Base-by-base conservation (phyloP, 495 filamentous ascomycete species). In the Podospora australis region DNA sequence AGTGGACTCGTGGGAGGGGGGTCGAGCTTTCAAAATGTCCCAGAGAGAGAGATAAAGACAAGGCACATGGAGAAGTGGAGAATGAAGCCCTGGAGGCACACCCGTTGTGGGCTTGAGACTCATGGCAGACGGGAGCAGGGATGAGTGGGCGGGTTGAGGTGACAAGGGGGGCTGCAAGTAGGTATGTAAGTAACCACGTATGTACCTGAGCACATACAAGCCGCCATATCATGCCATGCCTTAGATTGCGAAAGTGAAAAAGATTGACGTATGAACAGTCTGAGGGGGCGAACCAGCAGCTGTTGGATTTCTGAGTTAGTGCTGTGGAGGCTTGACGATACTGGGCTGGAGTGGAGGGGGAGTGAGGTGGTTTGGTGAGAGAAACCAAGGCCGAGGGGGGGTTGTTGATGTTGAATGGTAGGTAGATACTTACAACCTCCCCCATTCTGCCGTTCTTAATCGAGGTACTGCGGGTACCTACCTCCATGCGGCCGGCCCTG, bases 41-140 rank as follows among this genome's bases (percentile, higher is more conserved):
- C 29, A 48, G 24, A 36, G 54, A 16, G 36, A 50, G 54, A 45
- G 54, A 46, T 53, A n/a, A n/a, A n/a, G n/a, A n/a, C n/a, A n/a
- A n/a, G n/a, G n/a, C 32, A 46, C 25, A n/a, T 20, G 19, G 32
- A 49, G 32, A 40, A 41, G 52, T 17, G 52, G 46, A 23, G 45
- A 34, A 17, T 30, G 5, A n/a, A 22, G 30, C 22, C 28, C 30
- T 48, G 45, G 47, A 42, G 48, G 53, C 48, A 24, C 48, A 51
- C 48, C 48, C 53, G 48, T 41, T 42, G 19, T 26, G 29, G 43
- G 32, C 14, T 25, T 16, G 23, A 22, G 32, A 4, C 38, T 25
- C 47, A 53, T 50, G 46, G 47, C 35, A 34, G 40, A 29, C 44
- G 55, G 51, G 44, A 51, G 43, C n/a, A n/a, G 19, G 32, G 32